phyloP scores from a whole-genome alignment of 305 asterid genomes.

The Lippia alba region DNA sequence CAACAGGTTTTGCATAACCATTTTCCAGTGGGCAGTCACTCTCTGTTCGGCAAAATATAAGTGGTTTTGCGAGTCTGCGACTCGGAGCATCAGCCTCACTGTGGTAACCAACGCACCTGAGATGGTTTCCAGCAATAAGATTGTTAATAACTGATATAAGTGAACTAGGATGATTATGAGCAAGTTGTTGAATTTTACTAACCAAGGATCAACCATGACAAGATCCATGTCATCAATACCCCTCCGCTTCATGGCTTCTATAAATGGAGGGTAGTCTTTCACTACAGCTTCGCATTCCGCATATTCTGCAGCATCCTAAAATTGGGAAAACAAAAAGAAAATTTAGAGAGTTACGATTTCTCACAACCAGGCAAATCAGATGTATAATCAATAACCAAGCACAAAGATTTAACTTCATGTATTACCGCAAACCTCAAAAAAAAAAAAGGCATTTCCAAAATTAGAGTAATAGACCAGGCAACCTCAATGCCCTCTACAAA shows the following conservation, averaged over 20 bases:
- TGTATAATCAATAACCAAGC: constrained; percentile 15
- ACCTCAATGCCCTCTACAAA: not conserved
- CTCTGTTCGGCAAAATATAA: constrained; percentile 95
- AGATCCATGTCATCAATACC: constrained; percentile 98
- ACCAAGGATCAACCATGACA: constrained; percentile 99
- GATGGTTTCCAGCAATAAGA: constrained; percentile 35
- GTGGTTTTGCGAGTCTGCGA: constrained; percentile 94
- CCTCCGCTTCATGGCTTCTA: constrained; percentile 96
- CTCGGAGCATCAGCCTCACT: constrained; percentile 95
- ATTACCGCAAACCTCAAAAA: constrained; percentile 7
- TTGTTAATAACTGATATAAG: constrained; percentile 20
- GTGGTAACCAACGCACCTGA: constrained; percentile 95
- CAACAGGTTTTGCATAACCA: constrained; percentile 98
- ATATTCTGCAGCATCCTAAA: constrained; percentile 92
- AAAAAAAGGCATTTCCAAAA: not conserved
- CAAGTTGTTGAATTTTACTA: constrained; percentile 39
- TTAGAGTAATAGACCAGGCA: not conserved
- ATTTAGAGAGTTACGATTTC: constrained; percentile 24
- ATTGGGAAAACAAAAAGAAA: constrained; percentile 16
- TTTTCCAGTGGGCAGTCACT: constrained; percentile 97
- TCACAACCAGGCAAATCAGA: constrained; percentile 12
- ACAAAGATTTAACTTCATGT: not conserved
- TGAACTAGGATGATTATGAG: constrained; percentile 13
- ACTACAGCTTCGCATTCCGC: constrained; percentile 98
- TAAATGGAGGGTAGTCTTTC: constrained; percentile 87